Evolutionary conservation across 306 rosid species (phyloP).

Genomic region (Dicorynia guianensis): DNA sequence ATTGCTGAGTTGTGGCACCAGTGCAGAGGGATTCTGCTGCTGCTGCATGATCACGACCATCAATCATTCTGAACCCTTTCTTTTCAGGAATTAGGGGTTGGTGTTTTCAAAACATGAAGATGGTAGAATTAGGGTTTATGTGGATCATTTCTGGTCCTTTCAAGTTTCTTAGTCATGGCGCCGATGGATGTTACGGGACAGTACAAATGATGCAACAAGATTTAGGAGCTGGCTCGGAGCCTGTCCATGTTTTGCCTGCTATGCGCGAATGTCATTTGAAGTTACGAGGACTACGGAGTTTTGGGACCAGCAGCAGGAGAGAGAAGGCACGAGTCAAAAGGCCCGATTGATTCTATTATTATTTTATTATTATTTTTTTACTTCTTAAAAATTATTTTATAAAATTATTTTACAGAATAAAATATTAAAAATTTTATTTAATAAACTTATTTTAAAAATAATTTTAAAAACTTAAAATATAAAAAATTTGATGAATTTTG

Average conservation of each 20-base stretch:
- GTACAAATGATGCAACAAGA: not conserved
- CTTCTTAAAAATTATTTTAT: too few species aligned
- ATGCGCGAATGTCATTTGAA: not conserved
- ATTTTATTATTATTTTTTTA: too few species aligned
- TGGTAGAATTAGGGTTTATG: conserved; percentile 37
- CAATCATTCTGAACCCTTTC: conserved; percentile 72
- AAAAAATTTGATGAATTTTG: too few species aligned
- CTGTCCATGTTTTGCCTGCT: conserved; percentile 5
- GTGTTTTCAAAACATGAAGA: not conserved
- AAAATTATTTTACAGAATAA: too few species aligned
- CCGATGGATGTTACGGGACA: not conserved
- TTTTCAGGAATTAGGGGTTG: conserved; percentile 5
- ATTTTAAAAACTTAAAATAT: too few species aligned
- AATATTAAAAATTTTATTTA: too few species aligned
- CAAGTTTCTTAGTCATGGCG: not conserved
- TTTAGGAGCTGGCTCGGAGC: conserved; percentile 3
- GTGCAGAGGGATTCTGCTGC: conserved; percentile 74
- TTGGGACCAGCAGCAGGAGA: not conserved
- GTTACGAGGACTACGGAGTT: conserved; percentile 15
- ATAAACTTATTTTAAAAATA: too few species aligned
- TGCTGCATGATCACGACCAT: conserved; percentile 78
- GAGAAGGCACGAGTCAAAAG: too few species aligned
- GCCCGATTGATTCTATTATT: too few species aligned
- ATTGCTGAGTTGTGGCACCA: conserved; percentile 63
- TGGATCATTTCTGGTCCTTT: conserved; percentile 1